Conservation (phyloP, 352 stramenopile genomes). For the Elongisporangium anandrum region DNA sequence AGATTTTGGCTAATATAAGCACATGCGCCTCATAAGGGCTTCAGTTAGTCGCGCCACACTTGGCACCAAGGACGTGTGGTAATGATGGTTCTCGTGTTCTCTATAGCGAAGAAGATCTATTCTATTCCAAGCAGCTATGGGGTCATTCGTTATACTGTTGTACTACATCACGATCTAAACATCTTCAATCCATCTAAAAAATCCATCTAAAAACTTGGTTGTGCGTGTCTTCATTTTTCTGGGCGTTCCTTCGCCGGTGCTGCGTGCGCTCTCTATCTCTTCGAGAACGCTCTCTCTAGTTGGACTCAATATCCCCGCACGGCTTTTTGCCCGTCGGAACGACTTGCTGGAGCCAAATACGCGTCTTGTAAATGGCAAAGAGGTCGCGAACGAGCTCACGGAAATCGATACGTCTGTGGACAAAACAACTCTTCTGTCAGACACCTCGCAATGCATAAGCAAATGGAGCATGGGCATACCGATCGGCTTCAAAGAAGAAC, state of each 20-base stretch:
- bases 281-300: conserved; percentile 20
- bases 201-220: not conserved
- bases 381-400: conserved; percentile 96
- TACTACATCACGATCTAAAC: not conserved
- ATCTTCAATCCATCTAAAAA: not conserved
- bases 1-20: conserved; percentile 2
- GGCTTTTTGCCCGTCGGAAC: conserved; percentile 70
- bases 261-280: not conserved
- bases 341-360: conserved; percentile 98
- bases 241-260: not conserved
- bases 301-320: conserved; percentile 47
- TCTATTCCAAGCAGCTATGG: not conserved
- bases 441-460: conserved; percentile 3
- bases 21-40: not conserved
- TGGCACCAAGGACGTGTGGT: too few species aligned
- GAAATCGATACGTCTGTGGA: conserved; percentile 93
- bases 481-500: conserved; percentile 98
- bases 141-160: not conserved
- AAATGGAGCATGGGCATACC: conserved; percentile 32
- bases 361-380: conserved; percentile 98
- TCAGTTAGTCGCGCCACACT: too few species aligned
- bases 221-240: not conserved
- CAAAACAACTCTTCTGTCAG: not conserved
- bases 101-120: not conserved
- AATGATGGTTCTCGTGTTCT: conserved; percentile 2